phyloP scores from a whole-genome alignment of 2,329 filamentous ascomycete species.

The Pestalotiopsis fici region DNA sequence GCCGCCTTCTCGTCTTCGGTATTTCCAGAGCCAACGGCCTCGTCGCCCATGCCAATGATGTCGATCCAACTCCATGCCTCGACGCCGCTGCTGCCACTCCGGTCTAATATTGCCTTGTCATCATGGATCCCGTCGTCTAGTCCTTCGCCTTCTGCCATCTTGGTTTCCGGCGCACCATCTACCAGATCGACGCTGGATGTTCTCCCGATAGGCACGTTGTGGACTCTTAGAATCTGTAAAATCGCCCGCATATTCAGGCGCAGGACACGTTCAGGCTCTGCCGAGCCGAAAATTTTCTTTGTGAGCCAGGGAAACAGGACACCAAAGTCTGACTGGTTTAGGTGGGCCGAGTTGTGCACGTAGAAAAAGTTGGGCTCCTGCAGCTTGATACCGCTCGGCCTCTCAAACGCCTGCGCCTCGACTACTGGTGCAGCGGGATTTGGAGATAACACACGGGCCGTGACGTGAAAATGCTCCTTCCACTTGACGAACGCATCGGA shows the following conservation, averaged over 20 bases:
- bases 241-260: conserved; percentile 60
- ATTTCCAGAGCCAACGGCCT: conserved; percentile 17
- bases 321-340: conserved; percentile 83
- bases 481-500: conserved; percentile 81
- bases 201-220: conserved; percentile 47
- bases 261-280: conserved; percentile 59
- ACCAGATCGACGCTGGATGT: conserved; percentile 52
- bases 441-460: conserved; percentile 65
- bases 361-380: conserved; percentile 72
- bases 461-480: conserved; percentile 70
- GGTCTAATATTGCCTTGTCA: conserved; percentile 54
- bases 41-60: conserved; percentile 47
- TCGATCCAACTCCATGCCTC: conserved; percentile 56
- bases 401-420: conserved; percentile 40
- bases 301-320: conserved; percentile 76
- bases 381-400: conserved; percentile 42
- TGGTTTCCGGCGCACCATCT: conserved; percentile 45
- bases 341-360: conserved; percentile 71
- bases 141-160: conserved; percentile 22
- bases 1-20: conserved; percentile 17
- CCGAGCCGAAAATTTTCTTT: conserved; percentile 56
- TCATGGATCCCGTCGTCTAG: conserved; percentile 35
- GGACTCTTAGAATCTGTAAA: conserved; percentile 55
- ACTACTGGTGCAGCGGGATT: conserved; percentile 47
- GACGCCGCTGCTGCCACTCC: conserved; percentile 37